Evolutionary conservation across 2,329 filamentous ascomycete species (phyloP).

Genomic region (Piedraia hortae): DNA sequence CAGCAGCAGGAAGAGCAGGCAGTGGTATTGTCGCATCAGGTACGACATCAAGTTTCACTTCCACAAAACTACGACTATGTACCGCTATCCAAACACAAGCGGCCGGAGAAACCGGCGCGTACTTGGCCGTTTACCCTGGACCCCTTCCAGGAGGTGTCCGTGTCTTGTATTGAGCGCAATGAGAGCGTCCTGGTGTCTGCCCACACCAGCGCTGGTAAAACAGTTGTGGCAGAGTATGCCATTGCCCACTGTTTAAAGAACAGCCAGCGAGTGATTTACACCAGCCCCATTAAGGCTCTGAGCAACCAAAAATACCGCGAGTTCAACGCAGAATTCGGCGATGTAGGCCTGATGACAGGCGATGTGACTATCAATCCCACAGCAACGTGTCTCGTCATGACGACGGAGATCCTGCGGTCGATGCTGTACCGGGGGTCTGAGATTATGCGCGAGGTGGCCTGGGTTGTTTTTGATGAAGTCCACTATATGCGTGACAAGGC

Average conservation of each 20-base stretch:
- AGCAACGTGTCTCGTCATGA: slow-evolving; percentile 95
- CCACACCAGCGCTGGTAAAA: slow-evolving; percentile 93
- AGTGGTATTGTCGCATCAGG: slow-evolving; percentile 80
- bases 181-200: slow-evolving; percentile 94
- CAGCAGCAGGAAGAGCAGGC: slow-evolving; percentile 35
- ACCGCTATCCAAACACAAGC: slow-evolving; percentile 79
- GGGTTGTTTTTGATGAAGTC: slow-evolving; percentile 96
- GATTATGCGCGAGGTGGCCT: slow-evolving; percentile 97
- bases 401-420: slow-evolving; percentile 91
- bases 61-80: slow-evolving; percentile 53
- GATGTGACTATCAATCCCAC: slow-evolving; percentile 99
- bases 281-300: slow-evolving; percentile 92
- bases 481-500: slow-evolving; percentile 90
- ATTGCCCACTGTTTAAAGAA: slow-evolving; percentile 92
- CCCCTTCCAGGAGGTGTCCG: slow-evolving; percentile 86
- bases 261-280: slow-evolving; percentile 97
- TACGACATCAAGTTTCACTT: slow-evolving; percentile 88
- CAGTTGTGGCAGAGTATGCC: slow-evolving; percentile 91
- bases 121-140: slow-evolving; percentile 76
- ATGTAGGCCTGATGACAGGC: slow-evolving; percentile 93
- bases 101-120: slow-evolving; percentile 63
- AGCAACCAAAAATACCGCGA: slow-evolving; percentile 98
- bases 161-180: slow-evolving; percentile 80
- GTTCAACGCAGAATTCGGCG: slow-evolving; percentile 82
- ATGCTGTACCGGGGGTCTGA: slow-evolving; percentile 97